These are phyloP conservation scores for Pythium chondricola DNA, from an alignment of 352 stramenopile genomes.

Conservation along the genomic window DNA sequence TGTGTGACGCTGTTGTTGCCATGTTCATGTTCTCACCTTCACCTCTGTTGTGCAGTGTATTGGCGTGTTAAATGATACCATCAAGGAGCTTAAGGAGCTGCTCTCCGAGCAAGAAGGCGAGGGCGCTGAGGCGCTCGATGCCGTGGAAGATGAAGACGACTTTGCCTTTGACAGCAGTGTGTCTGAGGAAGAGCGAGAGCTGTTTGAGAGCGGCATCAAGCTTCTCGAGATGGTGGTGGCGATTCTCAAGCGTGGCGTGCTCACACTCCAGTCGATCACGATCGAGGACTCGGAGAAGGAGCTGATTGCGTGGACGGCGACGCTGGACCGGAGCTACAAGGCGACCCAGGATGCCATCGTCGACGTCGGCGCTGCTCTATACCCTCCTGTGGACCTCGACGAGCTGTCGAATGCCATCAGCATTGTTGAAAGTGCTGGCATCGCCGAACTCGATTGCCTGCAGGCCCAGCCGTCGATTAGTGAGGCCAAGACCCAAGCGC, in stretches of 20 bases:
- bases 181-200: constrained; percentile 50
- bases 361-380: constrained; percentile 77
- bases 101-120: constrained; percentile 37
- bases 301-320: constrained; percentile 66
- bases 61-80: constrained; percentile 74
- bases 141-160: constrained; percentile 64
- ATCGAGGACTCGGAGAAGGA: constrained; percentile 48
- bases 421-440: constrained; percentile 25
- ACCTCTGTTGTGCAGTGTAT: constrained; percentile 70
- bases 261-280: constrained; percentile 71
- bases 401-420: constrained; percentile 38
- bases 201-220: constrained; percentile 63
- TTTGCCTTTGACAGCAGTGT: constrained; percentile 76
- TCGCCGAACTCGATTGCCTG: constrained; percentile 39
- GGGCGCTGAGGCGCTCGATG: constrained; percentile 23
- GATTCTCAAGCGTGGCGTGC: constrained; percentile 76
- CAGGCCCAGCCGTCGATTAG: constrained; percentile 44
- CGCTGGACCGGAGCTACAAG: constrained; percentile 58
- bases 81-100: constrained; percentile 76
- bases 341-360: constrained; percentile 60
- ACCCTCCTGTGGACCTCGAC: constrained; percentile 62
- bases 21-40: too few species aligned
- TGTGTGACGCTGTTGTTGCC: too few species aligned
- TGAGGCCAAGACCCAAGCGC: constrained; percentile 26
- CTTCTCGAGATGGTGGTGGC: constrained; percentile 66